Conservation (phyloP, 1,139 yeast genomes). For the Saccharomycopsis hybrid region DNA sequence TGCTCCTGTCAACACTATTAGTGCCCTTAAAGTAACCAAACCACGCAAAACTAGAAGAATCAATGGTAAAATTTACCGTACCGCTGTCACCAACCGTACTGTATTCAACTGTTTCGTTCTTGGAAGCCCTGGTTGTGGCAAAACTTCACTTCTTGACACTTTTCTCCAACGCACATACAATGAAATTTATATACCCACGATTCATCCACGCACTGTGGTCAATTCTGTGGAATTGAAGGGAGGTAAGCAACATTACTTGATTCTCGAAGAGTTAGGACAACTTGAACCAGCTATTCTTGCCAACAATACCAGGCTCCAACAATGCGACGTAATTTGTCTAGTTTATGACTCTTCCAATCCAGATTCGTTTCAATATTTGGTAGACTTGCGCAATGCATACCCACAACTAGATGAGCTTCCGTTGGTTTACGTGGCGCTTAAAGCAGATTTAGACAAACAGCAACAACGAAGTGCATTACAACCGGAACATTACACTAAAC, state of each 20-base stretch:
- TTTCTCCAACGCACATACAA: constrained; percentile 72
- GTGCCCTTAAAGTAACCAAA: constrained; percentile 77
- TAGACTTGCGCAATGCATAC: constrained; percentile 56
- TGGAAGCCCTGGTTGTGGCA: constrained; percentile 85
- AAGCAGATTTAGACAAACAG: constrained; percentile 92
- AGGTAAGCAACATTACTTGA: constrained; percentile 90
- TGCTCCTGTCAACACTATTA: constrained; percentile 21
- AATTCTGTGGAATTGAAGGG: constrained; percentile 93
- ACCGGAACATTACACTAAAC: constrained; percentile 80
- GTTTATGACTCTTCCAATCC: constrained; percentile 95
- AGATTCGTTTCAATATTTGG: constrained; percentile 79
- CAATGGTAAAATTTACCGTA: constrained; percentile 59
- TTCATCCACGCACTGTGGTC: constrained; percentile 73
- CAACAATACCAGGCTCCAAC: constrained; percentile 62
- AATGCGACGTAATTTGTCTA: constrained; percentile 86
- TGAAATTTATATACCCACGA: constrained; percentile 73
- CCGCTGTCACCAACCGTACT: constrained; percentile 71
- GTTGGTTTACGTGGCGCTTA: constrained; percentile 79
- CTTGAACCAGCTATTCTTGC: constrained; percentile 76
- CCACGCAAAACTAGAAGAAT: constrained; percentile 63
- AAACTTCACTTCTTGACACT: constrained; percentile 72
- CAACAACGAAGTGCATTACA: constrained; percentile 82
- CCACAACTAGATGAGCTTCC: constrained; percentile 66
- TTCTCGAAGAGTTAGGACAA: constrained; percentile 85
- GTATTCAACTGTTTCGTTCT: constrained; percentile 85